Conservation (phyloP, 2,329 filamentous ascomycete genomes). For the Beauveria scarabaeidicola region DNA sequence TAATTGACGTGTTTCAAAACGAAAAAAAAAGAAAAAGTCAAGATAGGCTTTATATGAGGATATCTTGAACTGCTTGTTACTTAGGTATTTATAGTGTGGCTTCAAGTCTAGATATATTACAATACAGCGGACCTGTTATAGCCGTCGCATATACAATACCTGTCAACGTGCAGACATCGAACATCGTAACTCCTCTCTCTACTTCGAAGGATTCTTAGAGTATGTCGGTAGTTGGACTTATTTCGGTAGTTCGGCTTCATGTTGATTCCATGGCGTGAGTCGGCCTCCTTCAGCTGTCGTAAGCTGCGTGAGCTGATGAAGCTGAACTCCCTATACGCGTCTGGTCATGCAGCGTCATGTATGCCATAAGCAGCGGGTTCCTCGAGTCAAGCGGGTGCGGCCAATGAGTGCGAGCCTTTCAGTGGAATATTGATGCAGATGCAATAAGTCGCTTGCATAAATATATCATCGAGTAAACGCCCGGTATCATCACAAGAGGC, state of each 20-base stretch:
- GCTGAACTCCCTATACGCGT: neutral
- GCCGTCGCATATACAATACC: neutral
- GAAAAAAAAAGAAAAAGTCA: no score
- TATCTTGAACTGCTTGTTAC: neutral
- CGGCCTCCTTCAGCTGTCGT: neutral
- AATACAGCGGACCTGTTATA: neutral
- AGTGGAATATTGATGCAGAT: neutral
- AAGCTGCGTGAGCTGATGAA: neutral
- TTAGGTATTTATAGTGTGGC: neutral
- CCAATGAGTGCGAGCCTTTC: neutral
- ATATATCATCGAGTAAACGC: neutral
- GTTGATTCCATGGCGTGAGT: neutral
- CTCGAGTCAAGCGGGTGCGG: neutral
- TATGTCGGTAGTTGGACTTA: neutral
- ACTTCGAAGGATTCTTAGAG: neutral
- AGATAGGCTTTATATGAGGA: neutral
- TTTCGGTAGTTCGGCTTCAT: neutral
- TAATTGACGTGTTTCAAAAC: no score
- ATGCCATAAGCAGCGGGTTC: neutral
- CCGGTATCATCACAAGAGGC: neutral
- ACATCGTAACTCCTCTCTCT: neutral
- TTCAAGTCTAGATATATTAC: neutral
- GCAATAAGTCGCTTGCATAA: neutral
- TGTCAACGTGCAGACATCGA: neutral
- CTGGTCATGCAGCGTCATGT: neutral